These are phyloP conservation scores for Pleurotus sapidus DNA, from an alignment of 768 basidiomycete genomes.

Conservation along the genomic window DNA sequence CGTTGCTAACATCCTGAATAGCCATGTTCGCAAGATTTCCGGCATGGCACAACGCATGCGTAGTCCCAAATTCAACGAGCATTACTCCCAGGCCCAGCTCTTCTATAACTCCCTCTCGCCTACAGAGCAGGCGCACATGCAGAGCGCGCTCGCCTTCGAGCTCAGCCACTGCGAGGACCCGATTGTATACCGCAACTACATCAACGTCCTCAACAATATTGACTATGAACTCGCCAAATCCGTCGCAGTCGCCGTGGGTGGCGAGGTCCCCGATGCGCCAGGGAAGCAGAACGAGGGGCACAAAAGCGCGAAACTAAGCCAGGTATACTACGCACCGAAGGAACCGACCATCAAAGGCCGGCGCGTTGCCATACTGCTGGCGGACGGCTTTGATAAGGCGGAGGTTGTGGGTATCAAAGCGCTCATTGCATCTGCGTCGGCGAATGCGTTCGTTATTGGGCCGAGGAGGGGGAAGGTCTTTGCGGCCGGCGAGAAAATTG, in stretches of 20 bases:
- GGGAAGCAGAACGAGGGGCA: slow-evolving; percentile 55
- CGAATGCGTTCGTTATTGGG: slow-evolving; percentile 65
- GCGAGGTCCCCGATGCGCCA: slow-evolving; percentile 50
- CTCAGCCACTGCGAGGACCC: slow-evolving; percentile 81
- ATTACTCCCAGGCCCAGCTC: slow-evolving; percentile 69
- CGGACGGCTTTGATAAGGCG: slow-evolving; percentile 67
- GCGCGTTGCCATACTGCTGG: slow-evolving; percentile 73
- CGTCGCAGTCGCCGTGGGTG: slow-evolving; percentile 67
- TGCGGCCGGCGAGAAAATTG: slow-evolving; percentile 23
- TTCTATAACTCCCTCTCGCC: slow-evolving; percentile 80
- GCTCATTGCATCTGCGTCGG: slow-evolving; percentile 47
- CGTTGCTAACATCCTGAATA: slow-evolving; percentile 12
- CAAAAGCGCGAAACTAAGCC: slow-evolving; percentile 54
- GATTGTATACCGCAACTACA: slow-evolving; percentile 64
- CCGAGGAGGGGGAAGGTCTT: slow-evolving; percentile 57
- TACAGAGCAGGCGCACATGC: slow-evolving; percentile 71
- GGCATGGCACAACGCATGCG: slow-evolving; percentile 62
- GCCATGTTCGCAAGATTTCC: slow-evolving; percentile 44
- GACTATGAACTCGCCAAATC: slow-evolving; percentile 68
- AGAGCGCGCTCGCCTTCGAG: slow-evolving; percentile 75
- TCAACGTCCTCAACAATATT: slow-evolving; percentile 67
- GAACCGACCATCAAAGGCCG: slow-evolving; percentile 59
- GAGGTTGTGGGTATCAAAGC: slow-evolving; percentile 60
- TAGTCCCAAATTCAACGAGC: slow-evolving; percentile 76
- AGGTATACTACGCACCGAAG: slow-evolving; percentile 51